Base-by-base conservation (phyloP, 805 yeast species). In the Lipomyces chichibuensis region DNA sequence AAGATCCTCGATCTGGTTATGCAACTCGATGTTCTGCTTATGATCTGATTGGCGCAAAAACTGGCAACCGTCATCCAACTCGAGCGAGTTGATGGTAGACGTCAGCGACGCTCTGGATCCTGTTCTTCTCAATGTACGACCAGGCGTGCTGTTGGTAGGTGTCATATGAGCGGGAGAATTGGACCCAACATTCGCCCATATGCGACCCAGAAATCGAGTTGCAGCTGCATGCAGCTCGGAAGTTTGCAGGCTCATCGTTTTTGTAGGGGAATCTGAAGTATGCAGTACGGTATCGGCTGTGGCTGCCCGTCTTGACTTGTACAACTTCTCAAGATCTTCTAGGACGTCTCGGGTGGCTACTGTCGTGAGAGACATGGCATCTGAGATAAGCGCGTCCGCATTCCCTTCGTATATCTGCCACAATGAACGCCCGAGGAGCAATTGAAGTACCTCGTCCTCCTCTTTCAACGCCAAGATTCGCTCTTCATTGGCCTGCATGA, bases 401-500 rank as follows among this genome's bases (percentile, higher is more conserved):
- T 81, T 77, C 39, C 74, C 76, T 1, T 73, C 76, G 65, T 80
- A 82, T 1, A 76, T 78, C 43, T 80, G 81, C 84, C 85, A 82
- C 54, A 82, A 75, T 49, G 73, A 72, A 52, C 78, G 77, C 1
- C 83, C 80, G 53, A 82, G 75, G 32, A 82, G 73, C 55, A 77
- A 80, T 64, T 79, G 81, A 59, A 81, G 75, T 13, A 82, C 72
- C 23, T 78, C 75, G 69, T 82, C 84, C 49, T 79, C 82, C 25
- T 80, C 81, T 55, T 75, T 77, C 46, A 79, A 73, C n/a, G 72
- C 69, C 51, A 75, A 62, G 29, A 82, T 69, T 3, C 76, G 63
- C 20, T 82, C 81, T 62, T 81, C 78, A 74, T 87, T 87, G 25
- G 81, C 79, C 27, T 82, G 74, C 54, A 87, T 77, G 25, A 87